A percentile compares a stretch with the other conserved stretches of the same genome.
These are phyloP conservation scores for Penicillium psychrosexuale DNA, from an alignment of 2,329 filamentous ascomycete genomes.

Conservation along the genomic window DNA sequence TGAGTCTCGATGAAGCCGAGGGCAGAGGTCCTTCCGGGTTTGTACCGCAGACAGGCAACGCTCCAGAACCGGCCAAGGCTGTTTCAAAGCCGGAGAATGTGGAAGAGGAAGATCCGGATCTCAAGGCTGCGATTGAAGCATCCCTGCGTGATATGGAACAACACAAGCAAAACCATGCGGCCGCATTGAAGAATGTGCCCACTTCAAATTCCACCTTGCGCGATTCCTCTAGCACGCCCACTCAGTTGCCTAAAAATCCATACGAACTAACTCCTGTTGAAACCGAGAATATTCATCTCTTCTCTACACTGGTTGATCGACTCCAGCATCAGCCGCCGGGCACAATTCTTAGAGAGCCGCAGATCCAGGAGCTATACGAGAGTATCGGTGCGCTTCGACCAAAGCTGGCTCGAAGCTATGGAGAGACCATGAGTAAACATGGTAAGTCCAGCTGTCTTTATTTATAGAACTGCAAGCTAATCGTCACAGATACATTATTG, in stretches of 20 bases:
- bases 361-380: slow-evolving; percentile 97
- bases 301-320: slow-evolving; percentile 88
- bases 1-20: slow-evolving; percentile 94
- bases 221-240: slow-evolving; percentile 45
- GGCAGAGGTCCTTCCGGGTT: slow-evolving; percentile 68
- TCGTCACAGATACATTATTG: slow-evolving; percentile 71
- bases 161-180: slow-evolving; percentile 88
- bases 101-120: slow-evolving; percentile 85
- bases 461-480: slow-evolving; percentile 17
- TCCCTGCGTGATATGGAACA: slow-evolving; percentile 97
- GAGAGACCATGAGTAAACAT: slow-evolving; percentile 99
- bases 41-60: slow-evolving; percentile 59
- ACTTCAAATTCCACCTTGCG: slow-evolving; percentile 51
- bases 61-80: slow-evolving; percentile 40
- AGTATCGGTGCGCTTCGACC: slow-evolving; percentile 91
- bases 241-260: slow-evolving; percentile 74
- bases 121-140: slow-evolving; percentile 92
- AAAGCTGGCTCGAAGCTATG: slow-evolving; percentile 91
- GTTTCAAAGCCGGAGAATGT: slow-evolving; percentile 40
- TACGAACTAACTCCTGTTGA: slow-evolving; percentile 92
- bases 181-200: slow-evolving; percentile 75
- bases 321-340: slow-evolving; percentile 92
- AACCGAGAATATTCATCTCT: slow-evolving; percentile 95
- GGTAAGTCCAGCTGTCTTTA: slow-evolving; percentile 53
- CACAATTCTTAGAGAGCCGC: slow-evolving; percentile 92